Evolutionary conservation across 768 basidiomycete genomes (phyloP), one percentile per base, ranked within the genome.

Genomic region (Leccinum incarnatum): DNA sequence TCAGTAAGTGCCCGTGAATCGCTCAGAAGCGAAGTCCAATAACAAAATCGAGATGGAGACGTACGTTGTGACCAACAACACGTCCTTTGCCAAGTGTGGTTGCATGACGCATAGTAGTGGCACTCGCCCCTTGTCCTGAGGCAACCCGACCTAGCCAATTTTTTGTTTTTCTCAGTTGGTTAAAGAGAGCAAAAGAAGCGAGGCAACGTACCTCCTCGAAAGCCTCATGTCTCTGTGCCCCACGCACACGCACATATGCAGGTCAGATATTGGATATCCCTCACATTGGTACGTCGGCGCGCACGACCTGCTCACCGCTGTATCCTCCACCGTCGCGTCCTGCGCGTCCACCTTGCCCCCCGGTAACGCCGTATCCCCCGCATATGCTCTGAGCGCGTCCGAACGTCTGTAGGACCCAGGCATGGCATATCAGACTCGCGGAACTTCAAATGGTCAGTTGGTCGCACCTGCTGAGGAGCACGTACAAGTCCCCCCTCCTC

Each of bases 301-400:
- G 15, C 37, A 27, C 15, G 17, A 17, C 37, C 17, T 37, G 17
- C 59, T 51, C 69, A 93, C 92, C 19, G 93, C 93, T 2, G 93
- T 87, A 59, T 89, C 88, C 67, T 95, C 94, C 3, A 86, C 76
- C 45, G 81, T 84, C 61, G 65, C 69, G 69, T 95, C 93, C 42
- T 75, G 78, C 2, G 76, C 75, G 15, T 96, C 93, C 7, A 87
- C 80, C 68, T 87, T 92, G 0, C 94, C 93, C 6, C 94, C 93
- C 0, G 93, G 94, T 5, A 96, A 74, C 1, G 91, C 89, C 0
- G 94, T 96, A 69, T 95, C 94, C 0, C 91, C 91, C 1, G 93
- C 89, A 65, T 90, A 96, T 9, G 86, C 80, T 37, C 85, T 78
- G 64, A 96, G 75, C 3, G 82, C 82, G 0, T 87, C 79, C 2